These are phyloP conservation scores for Calophaca sinica DNA, from an alignment of 306 rosid genomes.

Conservation along the genomic window DNA sequence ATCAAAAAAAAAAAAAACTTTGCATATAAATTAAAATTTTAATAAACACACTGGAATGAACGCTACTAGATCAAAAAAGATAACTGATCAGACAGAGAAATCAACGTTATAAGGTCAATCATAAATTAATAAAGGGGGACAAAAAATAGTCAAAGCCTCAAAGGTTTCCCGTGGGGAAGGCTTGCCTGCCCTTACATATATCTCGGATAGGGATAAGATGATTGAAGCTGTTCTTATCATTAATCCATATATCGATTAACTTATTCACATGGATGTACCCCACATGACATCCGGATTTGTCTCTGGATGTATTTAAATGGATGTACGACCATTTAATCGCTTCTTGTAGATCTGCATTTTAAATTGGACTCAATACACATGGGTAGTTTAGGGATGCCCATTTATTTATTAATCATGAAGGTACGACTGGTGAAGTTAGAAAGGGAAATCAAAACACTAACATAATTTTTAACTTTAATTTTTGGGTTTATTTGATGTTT, in stretches of 20 bases:
- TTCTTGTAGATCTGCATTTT: conserved; percentile 12
- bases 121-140: conserved; percentile 24
- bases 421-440: background rate
- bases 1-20: no score
- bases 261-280: conserved; percentile 51
- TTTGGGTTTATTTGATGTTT: background rate
- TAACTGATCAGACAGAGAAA: background rate
- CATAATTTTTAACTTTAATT: background rate
- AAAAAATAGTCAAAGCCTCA: conserved; percentile 42
- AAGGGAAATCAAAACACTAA: conserved; percentile 1
- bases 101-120: conserved; percentile 23
- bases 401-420: background rate
- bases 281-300: conserved; percentile 51
- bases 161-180: conserved; percentile 25
- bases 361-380: conserved; percentile 22
- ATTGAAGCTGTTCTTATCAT: conserved; percentile 43
- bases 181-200: background rate
- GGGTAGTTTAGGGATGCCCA: background rate
- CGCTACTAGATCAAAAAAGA: no score
- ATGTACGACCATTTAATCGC: background rate
- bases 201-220: conserved; percentile 29
- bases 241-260: conserved; percentile 34
- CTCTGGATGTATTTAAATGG: background rate
- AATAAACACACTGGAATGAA: no score
- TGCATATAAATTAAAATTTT: no score